These are phyloP conservation scores for Eremochloa ophiuroides DNA, from an alignment of 176 grass and related monocot species.

Conservation along the genomic window DNA sequence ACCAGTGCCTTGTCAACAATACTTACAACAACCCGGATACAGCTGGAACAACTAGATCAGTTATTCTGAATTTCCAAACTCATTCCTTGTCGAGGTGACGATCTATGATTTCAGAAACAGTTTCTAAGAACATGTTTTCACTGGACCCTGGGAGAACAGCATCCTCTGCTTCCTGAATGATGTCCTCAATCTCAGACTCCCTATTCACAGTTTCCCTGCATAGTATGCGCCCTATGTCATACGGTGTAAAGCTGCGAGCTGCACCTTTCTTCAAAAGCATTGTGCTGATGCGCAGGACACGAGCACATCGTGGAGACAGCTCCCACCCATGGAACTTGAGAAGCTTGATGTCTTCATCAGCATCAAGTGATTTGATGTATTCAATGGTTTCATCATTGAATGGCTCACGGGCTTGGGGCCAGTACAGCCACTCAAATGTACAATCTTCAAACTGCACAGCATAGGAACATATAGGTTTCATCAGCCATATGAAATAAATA, in stretches of 20 bases:
- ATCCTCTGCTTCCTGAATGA: constrained; percentile 70
- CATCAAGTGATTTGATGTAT: constrained; percentile 64
- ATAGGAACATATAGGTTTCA: neutral
- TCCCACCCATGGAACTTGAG: constrained; percentile 74
- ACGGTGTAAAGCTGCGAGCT: constrained; percentile 53
- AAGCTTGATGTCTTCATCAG: constrained; percentile 65
- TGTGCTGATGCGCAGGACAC: constrained; percentile 52
- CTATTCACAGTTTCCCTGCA: constrained; percentile 76
- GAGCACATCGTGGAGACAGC: constrained; percentile 39
- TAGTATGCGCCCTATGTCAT: constrained; percentile 74
- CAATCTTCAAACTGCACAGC: constrained; percentile 64
- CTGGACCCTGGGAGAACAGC: constrained; percentile 51
- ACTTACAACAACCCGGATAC: constrained; percentile 47
- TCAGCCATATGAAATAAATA: neutral
- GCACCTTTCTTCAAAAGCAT: constrained; percentile 82
- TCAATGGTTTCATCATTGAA: constrained; percentile 46
- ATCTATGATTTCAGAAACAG: constrained; percentile 69
- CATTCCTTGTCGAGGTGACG: constrained; percentile 44
- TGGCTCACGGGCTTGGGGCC: constrained; percentile 57
- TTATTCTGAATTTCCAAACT: constrained; percentile 40
- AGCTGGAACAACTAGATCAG: constrained; percentile 50
- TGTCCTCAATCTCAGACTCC: constrained; percentile 60
- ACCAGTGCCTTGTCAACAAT: constrained; percentile 34
- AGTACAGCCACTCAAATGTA: constrained; percentile 74
- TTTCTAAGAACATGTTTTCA: constrained; percentile 53